Conservation (phyloP, 1,139 yeast genomes). For the Diutina neorugosa region DNA sequence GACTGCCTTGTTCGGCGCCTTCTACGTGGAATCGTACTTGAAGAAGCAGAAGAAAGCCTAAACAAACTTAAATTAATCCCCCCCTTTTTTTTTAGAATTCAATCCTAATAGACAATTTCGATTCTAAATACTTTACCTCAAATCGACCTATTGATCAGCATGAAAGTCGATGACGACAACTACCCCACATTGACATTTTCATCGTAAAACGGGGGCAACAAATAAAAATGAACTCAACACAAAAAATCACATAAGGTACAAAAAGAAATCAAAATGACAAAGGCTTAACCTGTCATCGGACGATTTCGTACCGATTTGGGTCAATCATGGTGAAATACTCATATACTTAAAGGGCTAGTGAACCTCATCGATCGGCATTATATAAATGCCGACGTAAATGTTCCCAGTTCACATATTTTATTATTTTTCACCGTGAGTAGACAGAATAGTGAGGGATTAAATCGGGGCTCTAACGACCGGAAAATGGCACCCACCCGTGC, state of each 20-base stretch:
- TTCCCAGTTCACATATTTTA: no score
- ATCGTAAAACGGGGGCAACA: neutral
- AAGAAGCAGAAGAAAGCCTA: slow-evolving; percentile 10
- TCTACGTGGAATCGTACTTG: slow-evolving; percentile 55
- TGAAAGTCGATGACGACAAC: no score
- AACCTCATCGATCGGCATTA: no score
- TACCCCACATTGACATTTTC: neutral
- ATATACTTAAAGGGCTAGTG: no score
- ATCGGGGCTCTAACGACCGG: neutral
- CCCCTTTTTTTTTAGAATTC: neutral
- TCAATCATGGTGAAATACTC: no score
- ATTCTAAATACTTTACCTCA: neutral
- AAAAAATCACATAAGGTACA: neutral
- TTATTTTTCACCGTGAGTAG: neutral
- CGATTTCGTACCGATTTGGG: no score
- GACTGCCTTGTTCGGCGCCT: slow-evolving; percentile 58
- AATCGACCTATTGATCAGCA: no score
- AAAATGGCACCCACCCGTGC: neutral
- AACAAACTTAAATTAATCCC: neutral
- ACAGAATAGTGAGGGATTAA: neutral
- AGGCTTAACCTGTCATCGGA: no score
- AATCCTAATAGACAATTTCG: neutral
- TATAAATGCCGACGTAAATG: no score
- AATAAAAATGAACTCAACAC: neutral
- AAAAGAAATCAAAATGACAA: no score